These are phyloP conservation scores for Debaryomyces prosopidis DNA, from an alignment of 805 yeast genomes.

Conservation along the genomic window DNA sequence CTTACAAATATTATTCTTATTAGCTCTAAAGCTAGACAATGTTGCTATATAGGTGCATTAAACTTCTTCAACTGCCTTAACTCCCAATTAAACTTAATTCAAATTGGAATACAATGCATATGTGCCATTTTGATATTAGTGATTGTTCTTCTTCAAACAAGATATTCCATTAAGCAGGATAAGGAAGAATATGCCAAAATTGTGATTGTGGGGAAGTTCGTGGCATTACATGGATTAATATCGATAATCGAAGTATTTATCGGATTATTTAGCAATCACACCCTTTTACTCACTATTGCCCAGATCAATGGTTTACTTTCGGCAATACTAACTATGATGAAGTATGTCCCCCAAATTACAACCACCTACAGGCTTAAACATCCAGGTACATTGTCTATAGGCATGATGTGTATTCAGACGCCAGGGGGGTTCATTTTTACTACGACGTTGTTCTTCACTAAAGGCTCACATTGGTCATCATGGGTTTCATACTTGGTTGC, in stretches of 20 bases:
- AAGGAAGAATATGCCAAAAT: slow-evolving; percentile 45
- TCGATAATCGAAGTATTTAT: slow-evolving; percentile 36
- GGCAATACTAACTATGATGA: slow-evolving; percentile 61
- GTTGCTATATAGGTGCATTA: slow-evolving; percentile 52
- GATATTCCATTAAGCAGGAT: slow-evolving; percentile 47
- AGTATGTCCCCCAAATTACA: slow-evolving; percentile 76
- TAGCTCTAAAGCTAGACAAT: slow-evolving; percentile 58
- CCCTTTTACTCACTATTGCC: slow-evolving; percentile 44
- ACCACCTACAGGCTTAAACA: slow-evolving; percentile 71
- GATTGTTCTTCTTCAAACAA: slow-evolving; percentile 52
- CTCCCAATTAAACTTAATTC: slow-evolving; percentile 65
- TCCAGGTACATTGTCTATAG: slow-evolving; percentile 76
- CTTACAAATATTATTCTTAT: slow-evolving; percentile 65
- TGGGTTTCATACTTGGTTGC: slow-evolving; percentile 82
- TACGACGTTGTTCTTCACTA: slow-evolving; percentile 64
- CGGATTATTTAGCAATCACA: slow-evolving; percentile 21
- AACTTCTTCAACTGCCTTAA: slow-evolving; percentile 59
- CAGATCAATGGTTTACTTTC: slow-evolving; percentile 64
- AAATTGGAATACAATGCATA: slow-evolving; percentile 61
- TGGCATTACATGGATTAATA: slow-evolving; percentile 35
- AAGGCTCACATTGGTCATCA: slow-evolving; percentile 82
- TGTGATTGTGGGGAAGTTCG: slow-evolving; percentile 40
- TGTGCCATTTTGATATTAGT: slow-evolving; percentile 60
- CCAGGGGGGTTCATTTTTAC: slow-evolving; percentile 89
- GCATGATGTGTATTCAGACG: slow-evolving; percentile 83